These are phyloP conservation scores for Myxozyma udenii DNA, from an alignment of 805 yeast species.

Conservation along the genomic window DNA sequence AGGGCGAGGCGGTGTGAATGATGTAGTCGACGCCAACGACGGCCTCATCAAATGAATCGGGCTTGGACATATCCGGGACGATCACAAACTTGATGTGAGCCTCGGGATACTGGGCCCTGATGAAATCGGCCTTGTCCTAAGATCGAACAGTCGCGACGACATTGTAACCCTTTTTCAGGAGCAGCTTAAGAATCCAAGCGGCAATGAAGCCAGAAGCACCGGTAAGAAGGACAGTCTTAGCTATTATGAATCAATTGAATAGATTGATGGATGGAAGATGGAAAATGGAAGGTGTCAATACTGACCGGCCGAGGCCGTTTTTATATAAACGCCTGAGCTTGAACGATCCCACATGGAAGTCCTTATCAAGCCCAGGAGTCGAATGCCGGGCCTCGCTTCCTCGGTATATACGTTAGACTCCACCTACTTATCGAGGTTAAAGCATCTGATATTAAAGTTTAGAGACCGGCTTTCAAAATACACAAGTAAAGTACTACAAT, in stretches of 20 bases:
- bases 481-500: no score
- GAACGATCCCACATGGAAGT: no score
- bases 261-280: neutral
- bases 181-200: conserved; percentile 44
- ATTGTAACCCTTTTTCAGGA: conserved; percentile 42
- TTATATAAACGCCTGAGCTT: no score
- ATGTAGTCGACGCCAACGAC: conserved; percentile 41
- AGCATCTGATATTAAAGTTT: no score
- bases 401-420: no score
- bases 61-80: conserved; percentile 37
- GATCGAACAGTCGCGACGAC: conserved; percentile 52
- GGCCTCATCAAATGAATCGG: conserved; percentile 50
- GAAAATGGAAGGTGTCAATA: neutral
- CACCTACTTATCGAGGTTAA: no score
- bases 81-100: conserved; percentile 33
- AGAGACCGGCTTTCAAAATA: no score
- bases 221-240: conserved; percentile 42
- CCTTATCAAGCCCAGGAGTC: no score
- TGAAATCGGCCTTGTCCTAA: conserved; percentile 42
- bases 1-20: conserved; percentile 45
- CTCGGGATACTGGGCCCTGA: conserved; percentile 33
- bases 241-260: conserved; percentile 3
- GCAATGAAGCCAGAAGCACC: conserved; percentile 56
- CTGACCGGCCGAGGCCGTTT: no score
- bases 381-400: no score